Conservation (phyloP, 2,329 filamentous ascomycete genomes). For the Phoma sp. region DNA sequence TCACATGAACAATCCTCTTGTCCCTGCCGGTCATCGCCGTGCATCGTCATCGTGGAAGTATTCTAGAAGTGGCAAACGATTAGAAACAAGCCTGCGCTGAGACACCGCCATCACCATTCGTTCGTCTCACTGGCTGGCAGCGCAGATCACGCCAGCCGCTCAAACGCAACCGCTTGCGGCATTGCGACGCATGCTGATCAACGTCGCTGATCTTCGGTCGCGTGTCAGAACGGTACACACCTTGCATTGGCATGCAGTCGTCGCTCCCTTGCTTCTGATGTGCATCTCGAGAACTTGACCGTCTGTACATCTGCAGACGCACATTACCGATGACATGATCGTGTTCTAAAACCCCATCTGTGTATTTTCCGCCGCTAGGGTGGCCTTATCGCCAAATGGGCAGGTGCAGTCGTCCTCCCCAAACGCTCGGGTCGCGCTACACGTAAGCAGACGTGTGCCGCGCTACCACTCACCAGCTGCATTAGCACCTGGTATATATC, state of each 20-base stretch:
- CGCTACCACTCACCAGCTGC: slow-evolving; percentile 16
- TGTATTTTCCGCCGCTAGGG: slow-evolving; percentile 5
- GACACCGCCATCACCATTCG: slow-evolving; percentile 8
- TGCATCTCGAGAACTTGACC: not conserved
- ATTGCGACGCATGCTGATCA: slow-evolving; percentile 13
- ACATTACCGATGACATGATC: slow-evolving; percentile 3
- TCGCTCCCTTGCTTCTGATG: slow-evolving; percentile 8
- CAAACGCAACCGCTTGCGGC: slow-evolving; percentile 13
- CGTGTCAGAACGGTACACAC: slow-evolving; percentile 5
- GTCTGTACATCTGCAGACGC: not conserved
- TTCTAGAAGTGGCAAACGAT: slow-evolving; percentile 15
- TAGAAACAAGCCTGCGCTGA: not conserved
- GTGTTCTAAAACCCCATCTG: slow-evolving; percentile 1
- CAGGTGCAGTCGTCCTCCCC: slow-evolving; percentile 22
- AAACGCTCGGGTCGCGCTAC: slow-evolving; percentile 19
- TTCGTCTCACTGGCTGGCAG: slow-evolving; percentile 12
- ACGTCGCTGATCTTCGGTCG: slow-evolving; percentile 10
- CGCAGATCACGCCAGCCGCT: slow-evolving; percentile 7
- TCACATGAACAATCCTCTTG: not conserved
- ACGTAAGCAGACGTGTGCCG: slow-evolving; percentile 24
- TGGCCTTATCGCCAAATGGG: slow-evolving; percentile 19
- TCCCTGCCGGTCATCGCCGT: slow-evolving; percentile 12
- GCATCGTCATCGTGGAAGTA: slow-evolving; percentile 24
- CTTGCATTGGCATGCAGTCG: slow-evolving; percentile 1
- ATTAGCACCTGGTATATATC: not conserved